Percentiles rank a stretch among this genome's conserved stretches.
phyloP scores from a whole-genome alignment of 1,139 yeast species.

The Candida frijolesensis region DNA sequence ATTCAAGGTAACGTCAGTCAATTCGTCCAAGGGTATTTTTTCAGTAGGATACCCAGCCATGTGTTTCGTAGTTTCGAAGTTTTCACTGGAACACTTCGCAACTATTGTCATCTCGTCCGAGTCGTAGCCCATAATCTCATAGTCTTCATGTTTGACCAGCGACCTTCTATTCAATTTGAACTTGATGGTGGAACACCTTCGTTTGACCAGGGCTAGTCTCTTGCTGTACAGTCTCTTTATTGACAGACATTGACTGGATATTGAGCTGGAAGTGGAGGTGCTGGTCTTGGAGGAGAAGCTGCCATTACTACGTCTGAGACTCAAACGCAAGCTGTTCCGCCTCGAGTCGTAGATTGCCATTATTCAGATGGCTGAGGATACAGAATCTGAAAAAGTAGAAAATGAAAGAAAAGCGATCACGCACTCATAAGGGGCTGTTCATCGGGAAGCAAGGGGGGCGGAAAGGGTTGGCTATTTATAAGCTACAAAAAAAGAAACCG shows the following conservation, averaged over 20 bases:
- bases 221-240: neutral
- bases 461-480: no score
- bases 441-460: no score
- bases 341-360: neutral
- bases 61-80: neutral
- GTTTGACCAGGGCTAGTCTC: neutral
- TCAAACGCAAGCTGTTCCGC: neutral
- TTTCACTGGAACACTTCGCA: neutral
- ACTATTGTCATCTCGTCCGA: conserved; percentile 11
- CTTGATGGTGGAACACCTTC: neutral
- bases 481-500: no score
- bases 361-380: neutral
- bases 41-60: neutral
- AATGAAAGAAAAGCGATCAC: no score
- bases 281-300: neutral
- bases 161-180: neutral
- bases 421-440: no score
- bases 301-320: neutral
- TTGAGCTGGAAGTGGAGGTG: neutral
- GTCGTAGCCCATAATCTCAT: neutral
- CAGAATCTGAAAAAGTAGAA: no score
- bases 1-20: conserved; percentile 1
- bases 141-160: neutral
- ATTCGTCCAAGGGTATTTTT: conserved; percentile 6
- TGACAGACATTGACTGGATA: neutral